Conservation (phyloP, 140 eudicot genomes). For the Ambrosia hybrid region DNA sequence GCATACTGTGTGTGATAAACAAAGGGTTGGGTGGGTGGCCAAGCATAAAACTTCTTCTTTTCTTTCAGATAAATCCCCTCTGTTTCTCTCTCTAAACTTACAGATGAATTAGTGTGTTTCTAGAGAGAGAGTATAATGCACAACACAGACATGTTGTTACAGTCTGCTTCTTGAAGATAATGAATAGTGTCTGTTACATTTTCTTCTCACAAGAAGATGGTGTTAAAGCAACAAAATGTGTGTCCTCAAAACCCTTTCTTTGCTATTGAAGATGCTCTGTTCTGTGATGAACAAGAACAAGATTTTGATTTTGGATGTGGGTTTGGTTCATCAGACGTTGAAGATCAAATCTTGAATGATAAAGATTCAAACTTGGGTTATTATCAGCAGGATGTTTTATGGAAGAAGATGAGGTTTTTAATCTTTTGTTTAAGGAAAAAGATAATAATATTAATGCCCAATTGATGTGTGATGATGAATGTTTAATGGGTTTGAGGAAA, state of each 20-base stretch:
- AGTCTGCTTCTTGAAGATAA: conserved; percentile 44
- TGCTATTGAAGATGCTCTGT: conserved; percentile 49
- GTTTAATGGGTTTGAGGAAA: conserved; percentile 39
- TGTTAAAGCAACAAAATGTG: conserved; percentile 41
- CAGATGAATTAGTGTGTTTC: background rate
- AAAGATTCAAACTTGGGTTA: conserved; percentile 32
- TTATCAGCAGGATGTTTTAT: conserved; percentile 45
- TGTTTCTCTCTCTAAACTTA: conserved; percentile 24
- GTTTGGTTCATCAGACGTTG: conserved; percentile 6
- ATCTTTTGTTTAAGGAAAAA: conserved; percentile 59
- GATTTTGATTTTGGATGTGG: conserved; percentile 39
- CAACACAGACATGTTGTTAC: conserved; percentile 32
- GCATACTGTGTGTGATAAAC: conserved; percentile 12
- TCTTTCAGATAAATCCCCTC: conserved; percentile 52
- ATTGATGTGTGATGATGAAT: conserved; percentile 39
- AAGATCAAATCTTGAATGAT: conserved; percentile 17
- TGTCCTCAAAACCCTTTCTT: conserved; percentile 37
- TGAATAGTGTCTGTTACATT: conserved; percentile 49
- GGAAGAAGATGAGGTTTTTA: conserved; percentile 73
- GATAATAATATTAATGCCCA: conserved; percentile 13
- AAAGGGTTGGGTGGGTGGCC: conserved; percentile 30
- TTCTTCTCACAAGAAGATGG: conserved; percentile 58
- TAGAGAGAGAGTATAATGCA: background rate
- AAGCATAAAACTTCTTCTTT: conserved; percentile 49
- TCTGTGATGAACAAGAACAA: conserved; percentile 70